A percentile compares a stretch with the other conserved stretches of the same genome.
These are phyloP conservation scores for Leavenworthia alabamica DNA, from an alignment of 345 rosid genomes.

Conservation along the genomic window DNA sequence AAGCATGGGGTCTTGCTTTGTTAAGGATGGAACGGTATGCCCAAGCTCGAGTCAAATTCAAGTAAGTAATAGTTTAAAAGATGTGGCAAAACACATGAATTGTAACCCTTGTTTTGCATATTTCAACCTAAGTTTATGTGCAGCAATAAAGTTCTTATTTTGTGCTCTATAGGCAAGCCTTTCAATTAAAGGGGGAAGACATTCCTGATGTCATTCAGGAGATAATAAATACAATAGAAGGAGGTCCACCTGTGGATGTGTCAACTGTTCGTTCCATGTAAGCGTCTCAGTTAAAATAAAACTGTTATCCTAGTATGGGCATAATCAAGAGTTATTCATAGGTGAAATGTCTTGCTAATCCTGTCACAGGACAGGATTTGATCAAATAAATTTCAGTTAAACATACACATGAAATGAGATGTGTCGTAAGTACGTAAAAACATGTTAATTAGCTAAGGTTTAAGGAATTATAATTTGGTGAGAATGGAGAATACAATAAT, in stretches of 20 bases:
- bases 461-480: neutral
- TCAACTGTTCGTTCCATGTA: constrained; percentile 88
- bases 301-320: neutral
- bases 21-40: constrained; percentile 83
- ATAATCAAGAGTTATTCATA: neutral
- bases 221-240: constrained; percentile 88
- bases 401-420: neutral
- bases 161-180: constrained; percentile 74
- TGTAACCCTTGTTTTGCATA: neutral
- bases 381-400: constrained; percentile 12
- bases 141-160: constrained; percentile 15
- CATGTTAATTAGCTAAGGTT: neutral
- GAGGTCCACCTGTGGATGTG: constrained; percentile 93
- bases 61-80: constrained; percentile 40
- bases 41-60: constrained; percentile 94
- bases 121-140: neutral
- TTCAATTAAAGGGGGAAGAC: constrained; percentile 75
- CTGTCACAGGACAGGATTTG: neutral
- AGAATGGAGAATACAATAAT: neutral
- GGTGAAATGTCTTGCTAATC: neutral
- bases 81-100: neutral
- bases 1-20: constrained; percentile 98
- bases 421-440: neutral
- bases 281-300: constrained; percentile 28
- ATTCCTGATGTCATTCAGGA: constrained; percentile 60